Base-by-base conservation (phyloP, 208 protist species). In the Acanthamoeba triangularis region DNA sequence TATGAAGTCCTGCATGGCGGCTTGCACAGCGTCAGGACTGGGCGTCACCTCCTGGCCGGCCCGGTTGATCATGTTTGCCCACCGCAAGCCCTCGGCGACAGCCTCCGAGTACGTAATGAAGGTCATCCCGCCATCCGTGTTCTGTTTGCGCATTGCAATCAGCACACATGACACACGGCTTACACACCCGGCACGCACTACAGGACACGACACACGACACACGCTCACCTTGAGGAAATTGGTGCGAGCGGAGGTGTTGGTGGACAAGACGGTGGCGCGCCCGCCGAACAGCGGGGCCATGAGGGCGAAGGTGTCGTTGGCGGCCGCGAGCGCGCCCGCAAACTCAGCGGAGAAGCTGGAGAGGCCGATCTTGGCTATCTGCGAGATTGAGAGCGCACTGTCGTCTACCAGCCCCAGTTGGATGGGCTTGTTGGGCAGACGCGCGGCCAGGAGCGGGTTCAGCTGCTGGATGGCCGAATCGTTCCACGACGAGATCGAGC, bases 31-130 rank as follows among this genome's bases (percentile, higher is more conserved):
- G 13, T 91, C 44, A 5, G 44, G 13, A 25, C 16, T 37, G 16
- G 85, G 85, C 52, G 13, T 8, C 7, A 69, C 85, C 16, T 6
- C 4, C 3, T 69, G 10, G n/a, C 54, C 85, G 13, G 85, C 85
- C n/a, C n/a, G 2, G 85, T 91, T 91, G 54, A 91, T 91, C 85
- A 91, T 91, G 37, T 56, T 56, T 7, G 76, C 76, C 76, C 13
- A 56, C 41, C 20, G 37, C 6, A 84, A 37, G 6, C 76, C 41
- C 11, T 3, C 33, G 10, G 10, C 18, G 13, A 28, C 18, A 30
- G 76, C 76, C 5, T 47, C 41, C 14, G 76, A 3, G 23, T 59
- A 33, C 7, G 23, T 8, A 3, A 84, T 2, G 44, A 59, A 84
- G 14, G 76, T 84, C 41, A 84, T 30, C 7, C 76, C 72, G 4